Conservation (phyloP, 2,329 filamentous ascomycete genomes). For the Macrophomina tecta region DNA sequence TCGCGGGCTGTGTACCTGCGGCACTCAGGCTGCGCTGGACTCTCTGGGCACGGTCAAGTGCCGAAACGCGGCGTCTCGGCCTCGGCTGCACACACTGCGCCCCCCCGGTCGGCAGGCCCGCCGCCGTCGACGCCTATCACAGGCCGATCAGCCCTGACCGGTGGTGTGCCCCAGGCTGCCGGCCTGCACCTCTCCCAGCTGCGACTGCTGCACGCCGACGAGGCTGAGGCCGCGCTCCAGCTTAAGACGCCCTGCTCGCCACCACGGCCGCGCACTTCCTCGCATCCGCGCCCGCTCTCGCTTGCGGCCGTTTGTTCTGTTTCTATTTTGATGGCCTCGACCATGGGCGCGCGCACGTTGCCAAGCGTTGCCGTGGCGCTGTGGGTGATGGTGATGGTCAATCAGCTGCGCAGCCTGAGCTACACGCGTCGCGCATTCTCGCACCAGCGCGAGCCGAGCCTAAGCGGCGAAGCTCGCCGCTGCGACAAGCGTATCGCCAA, state of each 20-base stretch:
- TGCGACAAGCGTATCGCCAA: constrained; percentile 1
- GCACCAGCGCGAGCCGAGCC: neutral
- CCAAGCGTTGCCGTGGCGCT: neutral
- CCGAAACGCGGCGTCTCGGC: constrained; percentile 11
- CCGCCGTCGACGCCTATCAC: constrained; percentile 3
- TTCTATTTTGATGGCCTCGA: neutral
- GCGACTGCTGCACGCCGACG: neutral
- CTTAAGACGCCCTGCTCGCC: constrained; percentile 17
- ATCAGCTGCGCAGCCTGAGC: constrained; percentile 3
- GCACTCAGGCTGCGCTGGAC: neutral
- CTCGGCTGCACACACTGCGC: constrained; percentile 1
- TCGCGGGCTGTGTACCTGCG: constrained; percentile 19
- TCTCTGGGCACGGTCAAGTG: neutral
- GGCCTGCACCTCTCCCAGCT: neutral
- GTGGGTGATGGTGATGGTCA: neutral
- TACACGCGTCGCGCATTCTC: constrained; percentile 3
- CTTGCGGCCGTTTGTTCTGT: neutral
- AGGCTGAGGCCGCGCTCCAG: constrained; percentile 10
- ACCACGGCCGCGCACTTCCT: constrained; percentile 7
- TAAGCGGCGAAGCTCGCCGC: neutral
- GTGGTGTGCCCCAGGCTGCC: constrained; percentile 12
- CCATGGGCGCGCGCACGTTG: neutral
- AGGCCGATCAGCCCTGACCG: constrained; percentile 12
- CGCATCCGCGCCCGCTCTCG: constrained; percentile 6
- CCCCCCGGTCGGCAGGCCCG: neutral